Conservation (phyloP, 768 basidiomycete genomes). For the Lactifluus hygrophoroides region DNA sequence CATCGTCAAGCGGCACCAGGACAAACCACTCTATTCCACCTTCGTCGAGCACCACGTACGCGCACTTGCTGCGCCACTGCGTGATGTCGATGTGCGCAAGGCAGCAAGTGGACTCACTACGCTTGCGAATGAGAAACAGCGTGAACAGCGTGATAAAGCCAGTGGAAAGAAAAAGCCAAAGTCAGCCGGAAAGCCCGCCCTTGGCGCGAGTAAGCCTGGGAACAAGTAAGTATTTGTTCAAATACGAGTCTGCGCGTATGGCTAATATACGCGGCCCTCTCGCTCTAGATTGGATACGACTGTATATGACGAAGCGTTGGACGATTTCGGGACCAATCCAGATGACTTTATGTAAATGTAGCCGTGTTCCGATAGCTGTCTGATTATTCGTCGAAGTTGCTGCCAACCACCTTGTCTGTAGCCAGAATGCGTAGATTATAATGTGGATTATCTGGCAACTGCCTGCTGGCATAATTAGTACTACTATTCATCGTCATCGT, state of each 20-base stretch:
- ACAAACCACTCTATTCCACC: slow-evolving; percentile 70
- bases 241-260: not conserved
- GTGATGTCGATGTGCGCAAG: slow-evolving; percentile 88
- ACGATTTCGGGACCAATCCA: slow-evolving; percentile 68
- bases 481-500: slow-evolving; percentile 36
- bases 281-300: slow-evolving; percentile 61
- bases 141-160: slow-evolving; percentile 75
- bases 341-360: slow-evolving; percentile 85
- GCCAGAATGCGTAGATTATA: slow-evolving; percentile 11
- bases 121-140: slow-evolving; percentile 93
- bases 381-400: slow-evolving; percentile 3
- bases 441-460: not conserved
- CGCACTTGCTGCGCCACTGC: slow-evolving; percentile 65
- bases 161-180: slow-evolving; percentile 89
- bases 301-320: slow-evolving; percentile 81
- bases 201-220: slow-evolving; percentile 66
- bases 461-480: slow-evolving; percentile 1
- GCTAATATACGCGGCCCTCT: slow-evolving; percentile 14
- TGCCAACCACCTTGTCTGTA: slow-evolving; percentile 1
- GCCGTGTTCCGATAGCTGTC: slow-evolving; percentile 5
- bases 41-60: slow-evolving; percentile 84
- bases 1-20: slow-evolving; percentile 69
- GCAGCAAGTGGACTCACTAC: slow-evolving; percentile 76
- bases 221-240: slow-evolving; percentile 39
- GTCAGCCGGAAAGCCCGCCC: slow-evolving; percentile 55